These are phyloP conservation scores for Jackrogersella multiformis DNA, from an alignment of 495 filamentous ascomycete species.

Conservation along the genomic window DNA sequence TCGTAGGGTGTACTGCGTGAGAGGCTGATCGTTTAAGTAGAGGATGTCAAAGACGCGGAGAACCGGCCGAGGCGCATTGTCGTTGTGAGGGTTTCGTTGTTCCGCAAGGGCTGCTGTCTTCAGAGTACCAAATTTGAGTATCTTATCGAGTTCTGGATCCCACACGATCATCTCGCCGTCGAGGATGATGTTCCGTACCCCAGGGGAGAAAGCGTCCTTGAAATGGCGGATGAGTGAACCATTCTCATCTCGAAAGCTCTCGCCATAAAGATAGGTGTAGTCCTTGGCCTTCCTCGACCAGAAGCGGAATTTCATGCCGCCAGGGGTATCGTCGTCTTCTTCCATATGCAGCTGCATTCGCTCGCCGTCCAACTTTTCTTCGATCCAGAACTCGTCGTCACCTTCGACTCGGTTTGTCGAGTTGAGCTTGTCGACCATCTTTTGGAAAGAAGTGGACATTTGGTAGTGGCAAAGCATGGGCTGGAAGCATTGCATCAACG, in stretches of 20 bases:
- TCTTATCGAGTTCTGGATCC: conserved; percentile 87
- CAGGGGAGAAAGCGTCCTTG: conserved; percentile 76
- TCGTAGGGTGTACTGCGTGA: conserved; percentile 83
- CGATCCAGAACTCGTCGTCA: conserved; percentile 88
- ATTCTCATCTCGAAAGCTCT: conserved; percentile 75
- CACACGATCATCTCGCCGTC: conserved; percentile 99
- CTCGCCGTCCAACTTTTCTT: conserved; percentile 97
- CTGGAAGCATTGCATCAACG: conserved; percentile 95
- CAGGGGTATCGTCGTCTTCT: conserved; percentile 70
- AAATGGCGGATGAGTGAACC: conserved; percentile 84
- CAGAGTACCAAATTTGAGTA: conserved; percentile 89
- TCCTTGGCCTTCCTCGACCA: conserved; percentile 98
- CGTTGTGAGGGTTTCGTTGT: conserved; percentile 77
- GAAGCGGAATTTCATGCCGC: conserved; percentile 81
- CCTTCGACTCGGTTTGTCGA: conserved; percentile 61
- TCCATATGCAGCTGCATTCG: conserved; percentile 96
- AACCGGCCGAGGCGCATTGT: conserved; percentile 77
- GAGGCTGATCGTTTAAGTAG: conserved; percentile 79
- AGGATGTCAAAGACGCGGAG: conserved; percentile 90
- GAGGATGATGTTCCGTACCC: conserved; percentile 84
- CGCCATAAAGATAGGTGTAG: conserved; percentile 94
- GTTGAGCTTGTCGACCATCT: conserved; percentile 76
- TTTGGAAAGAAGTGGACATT: conserved; percentile 80
- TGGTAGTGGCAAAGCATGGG: conserved; percentile 97
- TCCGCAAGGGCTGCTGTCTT: conserved; percentile 89